Evolutionary conservation across 805 yeast genomes (phyloP).

Genomic region (Clavispora vitiphila): DNA sequence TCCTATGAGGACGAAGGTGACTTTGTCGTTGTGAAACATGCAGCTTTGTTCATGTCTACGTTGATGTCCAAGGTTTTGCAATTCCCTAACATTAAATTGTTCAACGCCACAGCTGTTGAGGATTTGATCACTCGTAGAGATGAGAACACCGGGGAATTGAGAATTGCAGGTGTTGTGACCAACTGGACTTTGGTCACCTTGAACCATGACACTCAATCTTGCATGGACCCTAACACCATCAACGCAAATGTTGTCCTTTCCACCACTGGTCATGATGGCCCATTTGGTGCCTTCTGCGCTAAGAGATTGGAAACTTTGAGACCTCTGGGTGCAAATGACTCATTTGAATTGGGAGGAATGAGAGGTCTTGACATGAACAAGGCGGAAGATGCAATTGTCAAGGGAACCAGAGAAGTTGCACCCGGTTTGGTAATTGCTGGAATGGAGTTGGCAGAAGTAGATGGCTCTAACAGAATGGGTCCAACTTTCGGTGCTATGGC

Average conservation of each 20-base stretch:
- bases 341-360: conserved; percentile 55
- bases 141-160: conserved; percentile 48
- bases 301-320: conserved; percentile 47
- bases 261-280: conserved; percentile 80
- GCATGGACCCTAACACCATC: conserved; percentile 81
- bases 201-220: conserved; percentile 72
- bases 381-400: conserved; percentile 73
- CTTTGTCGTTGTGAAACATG: conserved; percentile 75
- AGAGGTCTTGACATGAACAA: conserved; percentile 74
- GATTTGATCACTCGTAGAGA: conserved; percentile 71
- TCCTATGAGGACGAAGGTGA: conserved; percentile 77
- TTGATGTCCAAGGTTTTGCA: conserved; percentile 62
- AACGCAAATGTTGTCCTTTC: conserved; percentile 61
- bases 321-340: conserved; percentile 27
- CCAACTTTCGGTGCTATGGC: conserved; percentile 84
- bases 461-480: conserved; percentile 78
- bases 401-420: conserved; percentile 58
- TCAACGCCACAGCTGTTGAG: conserved; percentile 78
- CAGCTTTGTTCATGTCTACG: conserved; percentile 72
- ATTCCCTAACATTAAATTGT: conserved; percentile 70
- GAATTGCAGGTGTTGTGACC: conserved; percentile 76
- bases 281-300: conserved; percentile 75
- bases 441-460: conserved; percentile 75
- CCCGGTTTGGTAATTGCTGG: conserved; percentile 69
- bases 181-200: conserved; percentile 77